Evolutionary conservation across 2,329 filamentous ascomycete species (phyloP).

Genomic region (Verticillium zaregamsianum): DNA sequence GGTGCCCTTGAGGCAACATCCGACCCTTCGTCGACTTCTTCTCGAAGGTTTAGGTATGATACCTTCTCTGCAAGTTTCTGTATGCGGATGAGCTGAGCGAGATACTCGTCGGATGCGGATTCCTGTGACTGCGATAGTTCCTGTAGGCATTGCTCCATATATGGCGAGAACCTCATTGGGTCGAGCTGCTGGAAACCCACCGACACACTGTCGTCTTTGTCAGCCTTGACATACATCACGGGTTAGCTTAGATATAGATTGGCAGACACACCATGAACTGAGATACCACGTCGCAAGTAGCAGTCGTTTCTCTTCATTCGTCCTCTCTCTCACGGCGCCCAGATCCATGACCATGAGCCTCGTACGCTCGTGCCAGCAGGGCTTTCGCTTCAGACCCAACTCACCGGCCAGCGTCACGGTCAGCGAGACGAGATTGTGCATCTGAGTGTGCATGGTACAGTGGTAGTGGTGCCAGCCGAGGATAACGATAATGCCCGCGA

Average conservation of each 20-base stretch:
- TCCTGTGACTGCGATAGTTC: slow-evolving; percentile 39
- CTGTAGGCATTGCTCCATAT: slow-evolving; percentile 46
- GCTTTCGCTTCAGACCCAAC: slow-evolving; percentile 38
- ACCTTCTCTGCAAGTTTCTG: slow-evolving; percentile 50
- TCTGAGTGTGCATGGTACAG: slow-evolving; percentile 47
- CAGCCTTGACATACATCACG: neutral
- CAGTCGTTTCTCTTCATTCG: slow-evolving; percentile 47
- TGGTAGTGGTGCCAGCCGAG: slow-evolving; percentile 51
- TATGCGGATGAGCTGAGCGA: slow-evolving; percentile 43
- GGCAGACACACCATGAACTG: slow-evolving; percentile 40
- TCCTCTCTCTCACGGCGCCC: slow-evolving; percentile 31
- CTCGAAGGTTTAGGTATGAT: slow-evolving; percentile 31
- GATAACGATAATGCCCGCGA: slow-evolving; percentile 45
- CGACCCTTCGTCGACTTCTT: slow-evolving; percentile 27
- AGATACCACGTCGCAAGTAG: slow-evolving; percentile 52
- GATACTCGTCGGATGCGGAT: slow-evolving; percentile 39
- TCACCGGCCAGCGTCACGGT: slow-evolving; percentile 43
- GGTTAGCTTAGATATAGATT: too few relatives aligned
- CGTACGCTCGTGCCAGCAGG: slow-evolving; percentile 35
- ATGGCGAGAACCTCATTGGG: slow-evolving; percentile 45
- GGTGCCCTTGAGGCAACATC: slow-evolving; percentile 34
- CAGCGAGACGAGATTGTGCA: slow-evolving; percentile 46
- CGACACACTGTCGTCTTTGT: slow-evolving; percentile 28
- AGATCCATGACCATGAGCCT: slow-evolving; percentile 37
- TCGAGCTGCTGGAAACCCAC: slow-evolving; percentile 40